These are phyloP conservation scores for Tuctoria greenei DNA, from an alignment of 176 grass and related monocot genomes.

Conservation along the genomic window DNA sequence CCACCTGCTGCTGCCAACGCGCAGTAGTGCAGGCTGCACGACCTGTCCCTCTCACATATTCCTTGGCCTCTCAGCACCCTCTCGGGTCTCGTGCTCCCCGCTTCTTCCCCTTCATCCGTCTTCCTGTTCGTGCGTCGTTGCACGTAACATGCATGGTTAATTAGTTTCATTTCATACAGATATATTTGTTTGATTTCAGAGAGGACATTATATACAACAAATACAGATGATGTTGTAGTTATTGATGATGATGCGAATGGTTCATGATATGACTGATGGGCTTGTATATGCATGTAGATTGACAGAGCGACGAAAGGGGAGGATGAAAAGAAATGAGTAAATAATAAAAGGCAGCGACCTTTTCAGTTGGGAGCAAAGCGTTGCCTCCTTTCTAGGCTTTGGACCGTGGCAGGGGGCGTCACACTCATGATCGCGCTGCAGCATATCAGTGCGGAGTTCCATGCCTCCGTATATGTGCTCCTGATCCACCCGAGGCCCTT, in stretches of 20 bases:
- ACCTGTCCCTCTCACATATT: conserved; percentile 34
- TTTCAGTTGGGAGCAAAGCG: conserved; percentile 53
- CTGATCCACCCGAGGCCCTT: conserved; percentile 29
- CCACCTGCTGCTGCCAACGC: conserved; percentile 14
- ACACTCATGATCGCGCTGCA: conserved; percentile 37
- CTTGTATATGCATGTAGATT: conserved; percentile 33
- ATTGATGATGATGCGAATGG: conserved; percentile 9
- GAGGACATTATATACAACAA: background rate
- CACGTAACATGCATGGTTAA: background rate
- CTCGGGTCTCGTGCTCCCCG: conserved; percentile 24
- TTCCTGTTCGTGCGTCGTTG: background rate
- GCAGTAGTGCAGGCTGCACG: conserved; percentile 3
- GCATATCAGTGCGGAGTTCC: conserved; percentile 38
- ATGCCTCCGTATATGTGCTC: conserved; percentile 34
- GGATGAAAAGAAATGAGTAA: conserved; percentile 19
- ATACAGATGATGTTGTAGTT: conserved; percentile 4
- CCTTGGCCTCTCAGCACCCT: conserved; percentile 29
- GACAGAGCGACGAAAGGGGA: background rate
- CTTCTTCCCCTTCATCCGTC: background rate
- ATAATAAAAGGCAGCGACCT: conserved; percentile 67
- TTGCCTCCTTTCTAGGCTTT: conserved; percentile 53
- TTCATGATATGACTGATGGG: conserved; percentile 45
- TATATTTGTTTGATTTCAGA: background rate
- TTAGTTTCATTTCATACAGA: too few species aligned
- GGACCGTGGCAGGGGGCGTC: conserved; percentile 29